These are phyloP conservation scores for Diaporthe citriasiana DNA, from an alignment of 2,329 filamentous ascomycete species.

Conservation along the genomic window DNA sequence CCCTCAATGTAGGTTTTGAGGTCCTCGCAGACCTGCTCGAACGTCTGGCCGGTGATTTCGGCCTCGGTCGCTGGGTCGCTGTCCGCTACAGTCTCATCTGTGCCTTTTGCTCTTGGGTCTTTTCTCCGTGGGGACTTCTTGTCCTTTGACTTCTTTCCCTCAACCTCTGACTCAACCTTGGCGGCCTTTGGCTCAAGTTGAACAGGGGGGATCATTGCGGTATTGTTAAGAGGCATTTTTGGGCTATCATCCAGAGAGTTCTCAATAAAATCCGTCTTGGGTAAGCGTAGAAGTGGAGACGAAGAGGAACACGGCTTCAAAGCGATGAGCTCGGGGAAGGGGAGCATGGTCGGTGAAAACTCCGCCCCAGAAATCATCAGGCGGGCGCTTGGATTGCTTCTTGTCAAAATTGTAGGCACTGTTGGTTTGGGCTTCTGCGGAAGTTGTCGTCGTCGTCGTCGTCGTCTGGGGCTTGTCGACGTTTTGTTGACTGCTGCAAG, in stretches of 20 bases:
- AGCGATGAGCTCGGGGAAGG: conserved; percentile 4
- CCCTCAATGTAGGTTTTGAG: not conserved
- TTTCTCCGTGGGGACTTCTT: not conserved
- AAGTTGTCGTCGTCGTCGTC: no score
- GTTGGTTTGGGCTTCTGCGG: not conserved
- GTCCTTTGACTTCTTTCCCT: not conserved
- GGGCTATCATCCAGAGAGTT: not conserved
- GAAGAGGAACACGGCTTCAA: not conserved
- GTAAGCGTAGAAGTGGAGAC: conserved; percentile 3
- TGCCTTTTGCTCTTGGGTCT: not conserved
- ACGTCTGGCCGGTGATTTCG: not conserved
- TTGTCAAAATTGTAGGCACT: not conserved
- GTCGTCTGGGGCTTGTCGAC: not conserved
- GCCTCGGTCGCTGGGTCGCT: not conserved
- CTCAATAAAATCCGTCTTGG: not conserved
- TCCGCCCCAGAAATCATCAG: not conserved
- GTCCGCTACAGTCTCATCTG: not conserved
- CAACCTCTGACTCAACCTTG: no score
- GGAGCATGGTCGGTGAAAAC: not conserved
- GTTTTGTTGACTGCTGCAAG: not conserved
- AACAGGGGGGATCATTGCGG: not conserved
- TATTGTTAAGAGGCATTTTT: not conserved
- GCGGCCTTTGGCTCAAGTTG: not conserved
- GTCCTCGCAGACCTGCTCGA: not conserved
- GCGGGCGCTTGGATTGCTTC: not conserved